Conservation (phyloP, 2,329 filamentous ascomycete species). For the Fusarium sp. region DNA sequence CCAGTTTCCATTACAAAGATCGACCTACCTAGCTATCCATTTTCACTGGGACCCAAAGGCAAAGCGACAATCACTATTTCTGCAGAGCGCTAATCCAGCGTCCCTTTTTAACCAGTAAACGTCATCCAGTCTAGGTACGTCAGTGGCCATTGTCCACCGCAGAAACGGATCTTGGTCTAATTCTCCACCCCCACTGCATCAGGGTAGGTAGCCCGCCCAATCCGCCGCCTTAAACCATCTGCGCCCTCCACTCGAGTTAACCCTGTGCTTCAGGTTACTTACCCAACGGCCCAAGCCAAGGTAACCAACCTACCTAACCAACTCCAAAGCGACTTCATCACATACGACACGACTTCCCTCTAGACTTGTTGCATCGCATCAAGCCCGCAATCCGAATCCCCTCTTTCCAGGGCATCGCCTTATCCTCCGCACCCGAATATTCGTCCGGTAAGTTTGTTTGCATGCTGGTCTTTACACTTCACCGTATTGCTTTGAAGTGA, state of each 20-base stretch:
- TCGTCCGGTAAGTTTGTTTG: conserved; percentile 28
- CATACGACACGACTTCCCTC: conserved; percentile 36
- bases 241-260: conserved; percentile 14
- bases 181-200: conserved; percentile 33
- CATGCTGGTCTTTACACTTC: conserved; percentile 8
- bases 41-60: conserved; percentile 9
- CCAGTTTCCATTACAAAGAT: conserved; percentile 12
- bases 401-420: conserved; percentile 1
- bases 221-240: conserved; percentile 14
- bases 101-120: conserved; percentile 28
- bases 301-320: conserved; percentile 24
- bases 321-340: conserved; percentile 25
- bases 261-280: conserved; percentile 9
- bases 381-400: conserved; percentile 14
- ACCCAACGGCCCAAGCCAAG: conserved; percentile 25
- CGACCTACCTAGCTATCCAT: conserved; percentile 3
- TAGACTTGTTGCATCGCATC: conserved; percentile 22
- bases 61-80: background rate
- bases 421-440: conserved; percentile 2
- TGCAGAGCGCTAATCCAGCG: conserved; percentile 30
- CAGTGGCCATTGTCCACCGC: conserved; percentile 32
- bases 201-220: conserved; percentile 16
- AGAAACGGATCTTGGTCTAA: conserved; percentile 18
- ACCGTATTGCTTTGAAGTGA: conserved; percentile 8
- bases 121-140: conserved; percentile 30